These are phyloP conservation scores for Draba incana DNA, from an alignment of 345 rosid species.

Conservation along the genomic window DNA sequence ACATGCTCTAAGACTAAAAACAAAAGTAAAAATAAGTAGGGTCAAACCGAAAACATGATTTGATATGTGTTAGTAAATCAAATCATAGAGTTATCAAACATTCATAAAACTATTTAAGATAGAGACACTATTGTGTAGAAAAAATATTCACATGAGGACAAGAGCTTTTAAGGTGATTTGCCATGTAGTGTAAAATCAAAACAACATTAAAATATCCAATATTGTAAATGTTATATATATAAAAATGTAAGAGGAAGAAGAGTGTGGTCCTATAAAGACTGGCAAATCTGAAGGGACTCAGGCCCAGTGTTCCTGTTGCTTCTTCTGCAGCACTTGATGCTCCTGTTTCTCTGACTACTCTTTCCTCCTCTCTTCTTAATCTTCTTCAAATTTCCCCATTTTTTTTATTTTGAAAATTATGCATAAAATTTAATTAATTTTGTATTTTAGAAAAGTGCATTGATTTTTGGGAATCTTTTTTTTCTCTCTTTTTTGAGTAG, in stretches of 20 bases:
- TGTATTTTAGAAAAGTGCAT: neutral
- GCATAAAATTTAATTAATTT: neutral
- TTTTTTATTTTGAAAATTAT: neutral
- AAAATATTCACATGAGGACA: conserved; percentile 27
- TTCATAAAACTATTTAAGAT: neutral
- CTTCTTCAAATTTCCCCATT: neutral
- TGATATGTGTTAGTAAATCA: conserved; percentile 2
- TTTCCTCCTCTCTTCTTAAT: conserved; percentile 22
- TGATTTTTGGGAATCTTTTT: conserved; percentile 28
- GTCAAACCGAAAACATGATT: neutral
- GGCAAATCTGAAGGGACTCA: conserved; percentile 45
- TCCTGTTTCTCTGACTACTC: conserved; percentile 49
- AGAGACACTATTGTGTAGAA: neutral
- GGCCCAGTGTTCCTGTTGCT: conserved; percentile 48
- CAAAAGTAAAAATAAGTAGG: neutral
- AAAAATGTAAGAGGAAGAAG: conserved; percentile 27
- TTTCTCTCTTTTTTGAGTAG: conserved; percentile 9
- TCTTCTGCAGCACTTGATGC: conserved; percentile 53
- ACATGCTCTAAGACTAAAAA: conserved; percentile 10
- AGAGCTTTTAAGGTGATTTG: conserved; percentile 47
- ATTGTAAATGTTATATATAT: conserved; percentile 39
- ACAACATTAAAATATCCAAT: conserved; percentile 47
- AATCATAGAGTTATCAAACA: conserved; percentile 10
- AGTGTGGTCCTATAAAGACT: conserved; percentile 45
- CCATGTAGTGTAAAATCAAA: conserved; percentile 47